These are phyloP conservation scores for Ilyonectria sp. DNA, from an alignment of 2,329 filamentous ascomycete species.

Conservation along the genomic window DNA sequence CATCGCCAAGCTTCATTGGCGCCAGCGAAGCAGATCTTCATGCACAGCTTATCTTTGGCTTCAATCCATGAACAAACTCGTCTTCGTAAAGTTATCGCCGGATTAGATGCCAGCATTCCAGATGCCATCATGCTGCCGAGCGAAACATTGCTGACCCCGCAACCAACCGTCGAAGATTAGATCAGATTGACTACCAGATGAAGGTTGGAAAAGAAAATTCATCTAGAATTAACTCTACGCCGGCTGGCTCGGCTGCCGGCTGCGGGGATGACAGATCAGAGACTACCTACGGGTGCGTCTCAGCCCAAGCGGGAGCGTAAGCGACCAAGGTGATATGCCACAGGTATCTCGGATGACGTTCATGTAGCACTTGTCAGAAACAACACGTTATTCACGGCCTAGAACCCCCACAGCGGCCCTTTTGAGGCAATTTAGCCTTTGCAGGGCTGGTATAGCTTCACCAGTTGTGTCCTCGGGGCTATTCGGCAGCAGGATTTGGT, in stretches of 20 bases:
- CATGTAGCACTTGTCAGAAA: background rate
- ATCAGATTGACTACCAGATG: background rate
- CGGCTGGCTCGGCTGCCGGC: background rate
- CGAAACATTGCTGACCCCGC: background rate
- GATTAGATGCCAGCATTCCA: background rate
- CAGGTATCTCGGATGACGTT: background rate
- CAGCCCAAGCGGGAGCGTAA: background rate
- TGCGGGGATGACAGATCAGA: background rate
- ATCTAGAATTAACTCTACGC: background rate
- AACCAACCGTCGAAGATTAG: background rate
- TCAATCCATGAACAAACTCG: background rate
- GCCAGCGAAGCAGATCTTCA: slow-evolving; percentile 2
- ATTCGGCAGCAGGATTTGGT: background rate
- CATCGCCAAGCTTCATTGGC: background rate
- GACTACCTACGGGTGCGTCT: background rate
- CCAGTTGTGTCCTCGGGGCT: background rate
- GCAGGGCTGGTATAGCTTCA: background rate
- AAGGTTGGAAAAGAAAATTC: background rate
- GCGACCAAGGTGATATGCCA: background rate
- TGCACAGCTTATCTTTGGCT: background rate
- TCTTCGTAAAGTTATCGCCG: background rate
- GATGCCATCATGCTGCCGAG: background rate
- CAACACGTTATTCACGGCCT: background rate
- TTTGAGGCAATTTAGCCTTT: background rate
- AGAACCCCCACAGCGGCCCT: background rate